phyloP scores from a whole-genome alignment of 202 grass and related monocot genomes.

The Zizania palustris region DNA sequence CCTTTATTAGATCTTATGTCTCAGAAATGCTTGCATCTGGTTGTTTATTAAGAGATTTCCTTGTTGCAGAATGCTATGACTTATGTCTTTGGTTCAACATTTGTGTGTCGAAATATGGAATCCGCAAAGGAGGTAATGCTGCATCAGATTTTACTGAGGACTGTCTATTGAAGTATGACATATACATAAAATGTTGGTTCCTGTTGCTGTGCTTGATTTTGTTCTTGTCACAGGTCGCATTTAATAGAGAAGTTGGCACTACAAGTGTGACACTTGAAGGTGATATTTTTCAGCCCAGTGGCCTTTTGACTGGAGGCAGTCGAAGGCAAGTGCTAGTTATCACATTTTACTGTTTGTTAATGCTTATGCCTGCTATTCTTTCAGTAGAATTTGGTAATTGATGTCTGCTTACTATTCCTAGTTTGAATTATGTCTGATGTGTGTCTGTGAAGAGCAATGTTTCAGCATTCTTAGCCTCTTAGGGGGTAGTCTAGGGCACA shows the following conservation, averaged over 20 bases:
- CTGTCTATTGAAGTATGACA: conserved; percentile 20
- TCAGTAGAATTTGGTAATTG: conserved; percentile 29
- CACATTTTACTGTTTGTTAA: conserved; percentile 23
- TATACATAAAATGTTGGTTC: conserved; percentile 8
- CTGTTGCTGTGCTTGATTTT: conserved; percentile 33
- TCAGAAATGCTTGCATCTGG: conserved; percentile 17
- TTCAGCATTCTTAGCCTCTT: background rate
- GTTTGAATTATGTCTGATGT: conserved; percentile 17
- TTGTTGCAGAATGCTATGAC: conserved; percentile 84
- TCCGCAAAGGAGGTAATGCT: conserved; percentile 85
- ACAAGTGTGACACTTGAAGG: conserved; percentile 93
- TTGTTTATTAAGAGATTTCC: conserved; percentile 36
- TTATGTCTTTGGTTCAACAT: conserved; percentile 86
- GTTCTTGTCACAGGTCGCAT: conserved; percentile 64
- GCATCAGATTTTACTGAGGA: conserved; percentile 24
- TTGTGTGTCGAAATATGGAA: conserved; percentile 80
- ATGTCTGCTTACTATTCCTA: conserved; percentile 23
- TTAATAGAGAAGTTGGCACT: conserved; percentile 62
- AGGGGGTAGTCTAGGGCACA: conserved; percentile 1
- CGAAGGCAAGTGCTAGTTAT: conserved; percentile 57
- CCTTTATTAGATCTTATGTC: conserved; percentile 19
- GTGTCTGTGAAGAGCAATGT: background rate
- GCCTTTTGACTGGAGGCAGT: conserved; percentile 94
- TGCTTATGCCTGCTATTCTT: background rate
- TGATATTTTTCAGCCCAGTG: conserved; percentile 88